Base-by-base conservation (phyloP, 768 basidiomycete species). In the Termitomyces titanicus region DNA sequence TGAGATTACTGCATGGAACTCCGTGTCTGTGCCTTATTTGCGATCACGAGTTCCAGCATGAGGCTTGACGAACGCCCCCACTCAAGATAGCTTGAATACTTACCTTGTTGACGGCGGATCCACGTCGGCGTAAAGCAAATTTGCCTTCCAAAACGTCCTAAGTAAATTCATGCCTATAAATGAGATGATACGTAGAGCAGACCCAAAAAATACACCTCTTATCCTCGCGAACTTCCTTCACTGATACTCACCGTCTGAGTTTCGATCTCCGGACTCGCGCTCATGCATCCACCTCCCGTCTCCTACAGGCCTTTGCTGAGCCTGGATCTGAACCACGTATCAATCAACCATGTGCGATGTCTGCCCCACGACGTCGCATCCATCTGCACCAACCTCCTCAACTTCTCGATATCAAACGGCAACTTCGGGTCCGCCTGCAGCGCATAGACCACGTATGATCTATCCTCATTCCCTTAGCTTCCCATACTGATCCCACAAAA, bases 371-470 rank as follows among this genome's bases (percentile, higher is more conserved):
- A 71, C 25, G 54, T 38, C 10, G 49, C 54, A 18, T 74, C 72
- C 65, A 61, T 66, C 60, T 68, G 68, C 33, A 73, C 63, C 29
- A 74, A 53, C 33, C 63, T 60, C 47, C 67, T 53, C 43, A 74
- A 57, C 52, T 58, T 63, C 31, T 55, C 59, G 53, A 72, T 63
- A 27, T 70, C 67, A 51, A 67, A 68, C 2, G 64, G 63, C 34
- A 72, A 56, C 13, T 44, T 54, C 4, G 68, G 59, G 53, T 71
- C 66, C 12, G 54, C 56, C 42, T 65, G 63, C 17, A 74, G 57
- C n/a, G 71, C 70, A 13, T 53, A 58, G 17, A 74, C 50, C 9
- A 74, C 62, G 49, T 74, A 74, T 2, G 69, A 61, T 18, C 72
- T 72, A 34, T 39, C 22, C 33, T 22, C 38, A 38, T 5, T 38